These are phyloP conservation scores for Blastobotrys malaysiensis DNA, from an alignment of 1,139 yeast genomes.

Conservation along the genomic window DNA sequence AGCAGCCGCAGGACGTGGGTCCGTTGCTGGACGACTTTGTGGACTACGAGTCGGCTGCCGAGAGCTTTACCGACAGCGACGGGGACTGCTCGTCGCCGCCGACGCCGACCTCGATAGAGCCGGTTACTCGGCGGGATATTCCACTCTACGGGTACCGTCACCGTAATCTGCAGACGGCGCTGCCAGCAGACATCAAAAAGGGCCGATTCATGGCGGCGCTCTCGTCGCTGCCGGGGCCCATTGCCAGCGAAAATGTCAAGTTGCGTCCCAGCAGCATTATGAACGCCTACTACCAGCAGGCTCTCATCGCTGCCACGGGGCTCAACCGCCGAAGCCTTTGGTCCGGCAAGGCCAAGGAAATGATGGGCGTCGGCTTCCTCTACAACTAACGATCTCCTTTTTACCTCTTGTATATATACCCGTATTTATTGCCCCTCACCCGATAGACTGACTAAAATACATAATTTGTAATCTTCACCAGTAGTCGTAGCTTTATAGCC, in stretches of 20 bases:
- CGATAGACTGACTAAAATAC: background rate
- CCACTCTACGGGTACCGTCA: constrained; percentile 13
- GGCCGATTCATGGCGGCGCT: constrained; percentile 18
- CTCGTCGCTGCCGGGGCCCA: constrained; percentile 14
- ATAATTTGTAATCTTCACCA: background rate
- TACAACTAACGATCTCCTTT: background rate
- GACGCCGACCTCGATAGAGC: constrained; percentile 7
- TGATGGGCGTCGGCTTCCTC: constrained; percentile 36
- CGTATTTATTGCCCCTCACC: background rate
- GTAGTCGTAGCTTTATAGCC: too few relatives aligned
- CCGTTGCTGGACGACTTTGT: constrained; percentile 20
- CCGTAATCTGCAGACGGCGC: constrained; percentile 3
- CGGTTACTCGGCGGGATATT: constrained; percentile 5
- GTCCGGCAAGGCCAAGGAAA: constrained; percentile 50
- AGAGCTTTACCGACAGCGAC: constrained; percentile 16
- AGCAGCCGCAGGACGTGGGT: constrained; percentile 1
- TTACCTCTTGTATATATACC: background rate
- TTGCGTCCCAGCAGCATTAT: constrained; percentile 4
- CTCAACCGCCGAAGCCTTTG: constrained; percentile 45
- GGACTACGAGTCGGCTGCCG: constrained; percentile 19
- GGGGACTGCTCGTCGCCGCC: constrained; percentile 15
- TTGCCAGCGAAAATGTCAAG: constrained; percentile 1
- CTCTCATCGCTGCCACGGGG: constrained; percentile 27
- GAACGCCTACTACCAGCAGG: constrained; percentile 26
- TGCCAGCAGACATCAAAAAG: constrained; percentile 5